A percentile compares a stretch with the other conserved stretches of the same genome.
Conservation (phyloP, 2,329 filamentous ascomycete species). For the Phyllosticta paracitricarpa region DNA sequence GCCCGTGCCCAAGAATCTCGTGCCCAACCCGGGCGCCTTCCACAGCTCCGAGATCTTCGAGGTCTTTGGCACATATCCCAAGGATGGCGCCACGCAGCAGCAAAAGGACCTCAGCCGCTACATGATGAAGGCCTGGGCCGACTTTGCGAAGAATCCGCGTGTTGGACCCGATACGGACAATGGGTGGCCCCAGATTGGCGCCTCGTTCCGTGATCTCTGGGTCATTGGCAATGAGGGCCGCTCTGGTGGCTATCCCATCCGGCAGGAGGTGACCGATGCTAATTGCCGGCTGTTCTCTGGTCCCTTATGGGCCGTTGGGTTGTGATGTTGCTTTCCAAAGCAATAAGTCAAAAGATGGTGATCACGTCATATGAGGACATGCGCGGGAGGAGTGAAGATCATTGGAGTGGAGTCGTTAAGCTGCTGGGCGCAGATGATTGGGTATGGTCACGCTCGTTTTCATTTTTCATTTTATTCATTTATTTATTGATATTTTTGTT, state of each 20-base stretch:
- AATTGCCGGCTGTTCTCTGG: neutral
- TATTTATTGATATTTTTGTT: too few species aligned
- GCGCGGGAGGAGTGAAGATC: neutral
- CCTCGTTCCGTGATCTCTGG: neutral
- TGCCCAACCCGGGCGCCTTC: neutral
- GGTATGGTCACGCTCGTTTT: too few species aligned
- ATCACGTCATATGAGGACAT: neutral
- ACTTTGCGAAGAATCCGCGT: constrained; percentile 7
- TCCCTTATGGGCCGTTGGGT: neutral
- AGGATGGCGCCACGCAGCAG: neutral
- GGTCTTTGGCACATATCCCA: constrained; percentile 5
- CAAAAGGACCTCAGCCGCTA: constrained; percentile 1
- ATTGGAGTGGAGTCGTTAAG: too few species aligned
- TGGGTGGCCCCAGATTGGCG: neutral
- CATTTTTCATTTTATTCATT: too few species aligned
- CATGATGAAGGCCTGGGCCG: constrained; percentile 7
- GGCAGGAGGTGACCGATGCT: neutral
- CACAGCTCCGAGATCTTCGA: neutral
- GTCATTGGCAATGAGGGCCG: neutral
- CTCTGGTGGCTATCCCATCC: neutral
- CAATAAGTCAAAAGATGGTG: neutral
- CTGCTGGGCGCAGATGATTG: too few species aligned
- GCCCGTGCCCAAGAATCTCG: neutral
- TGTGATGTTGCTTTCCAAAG: neutral
- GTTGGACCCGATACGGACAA: neutral